Conservation (phyloP, 2,329 filamentous ascomycete species). For the Fusarium pilosicola region DNA sequence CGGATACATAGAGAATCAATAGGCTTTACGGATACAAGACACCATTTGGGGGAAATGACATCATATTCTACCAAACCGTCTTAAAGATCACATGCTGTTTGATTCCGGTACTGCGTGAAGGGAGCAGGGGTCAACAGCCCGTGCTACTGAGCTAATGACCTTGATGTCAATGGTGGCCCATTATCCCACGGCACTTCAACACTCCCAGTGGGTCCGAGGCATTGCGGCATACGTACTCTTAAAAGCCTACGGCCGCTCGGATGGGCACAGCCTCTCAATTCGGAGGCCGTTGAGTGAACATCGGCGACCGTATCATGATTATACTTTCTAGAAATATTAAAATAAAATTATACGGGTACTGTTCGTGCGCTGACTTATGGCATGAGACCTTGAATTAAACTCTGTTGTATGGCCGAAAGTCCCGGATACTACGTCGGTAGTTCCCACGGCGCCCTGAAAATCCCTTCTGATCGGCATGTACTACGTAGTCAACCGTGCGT, state of each 20-base stretch:
- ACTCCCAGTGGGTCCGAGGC: neutral
- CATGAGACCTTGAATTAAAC: slow-evolving; percentile 15
- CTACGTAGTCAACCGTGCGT: neutral
- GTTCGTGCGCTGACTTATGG: neutral
- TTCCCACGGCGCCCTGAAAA: neutral
- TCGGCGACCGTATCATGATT: neutral
- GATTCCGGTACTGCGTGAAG: neutral
- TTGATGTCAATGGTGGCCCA: neutral
- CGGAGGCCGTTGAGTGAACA: neutral
- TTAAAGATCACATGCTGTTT: neutral
- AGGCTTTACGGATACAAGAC: no score
- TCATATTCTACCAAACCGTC: neutral
- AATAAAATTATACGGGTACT: neutral
- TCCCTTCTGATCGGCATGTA: neutral
- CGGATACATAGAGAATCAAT: neutral
- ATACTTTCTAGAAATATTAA: neutral
- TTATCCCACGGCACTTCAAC: neutral
- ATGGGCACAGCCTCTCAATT: neutral
- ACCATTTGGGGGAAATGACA: neutral
- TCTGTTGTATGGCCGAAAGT: neutral
- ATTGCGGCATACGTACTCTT: neutral
- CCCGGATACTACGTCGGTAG: slow-evolving; percentile 5
- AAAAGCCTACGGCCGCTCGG: neutral
- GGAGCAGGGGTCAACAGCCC: neutral
- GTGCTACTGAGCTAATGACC: neutral